These are phyloP conservation scores for Meripilus lineatus DNA, from an alignment of 1,284 basidiomycete species.

Conservation along the genomic window DNA sequence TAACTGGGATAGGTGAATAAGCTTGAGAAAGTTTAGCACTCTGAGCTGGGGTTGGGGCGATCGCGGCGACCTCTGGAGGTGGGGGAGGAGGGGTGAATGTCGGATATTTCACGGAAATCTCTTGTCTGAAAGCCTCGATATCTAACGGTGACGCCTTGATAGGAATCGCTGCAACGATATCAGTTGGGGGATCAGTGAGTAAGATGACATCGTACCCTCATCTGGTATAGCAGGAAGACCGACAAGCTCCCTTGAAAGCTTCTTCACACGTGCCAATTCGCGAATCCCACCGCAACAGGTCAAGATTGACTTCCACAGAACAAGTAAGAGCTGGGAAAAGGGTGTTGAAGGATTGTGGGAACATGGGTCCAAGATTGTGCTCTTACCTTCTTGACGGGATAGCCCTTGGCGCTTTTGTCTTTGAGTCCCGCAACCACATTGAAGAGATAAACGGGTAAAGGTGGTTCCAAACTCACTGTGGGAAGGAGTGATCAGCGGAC, in stretches of 20 bases:
- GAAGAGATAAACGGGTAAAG: conserved; percentile 90
- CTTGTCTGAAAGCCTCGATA: conserved; percentile 81
- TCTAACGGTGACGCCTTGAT: conserved; percentile 88
- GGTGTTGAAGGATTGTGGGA: no score
- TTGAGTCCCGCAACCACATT: conserved; percentile 84
- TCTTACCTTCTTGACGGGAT: conserved; percentile 90
- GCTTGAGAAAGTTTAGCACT: conserved; percentile 79
- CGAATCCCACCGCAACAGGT: conserved; percentile 91
- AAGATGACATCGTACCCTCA: conserved; percentile 39
- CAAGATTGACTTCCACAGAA: conserved; percentile 94
- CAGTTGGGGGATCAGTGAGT: background rate
- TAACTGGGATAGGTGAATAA: conserved; percentile 87
- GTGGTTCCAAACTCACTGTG: conserved; percentile 91
- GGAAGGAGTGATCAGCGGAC: no score
- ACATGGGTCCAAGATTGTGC: conserved; percentile 12
- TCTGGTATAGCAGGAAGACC: conserved; percentile 63
- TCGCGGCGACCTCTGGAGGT: conserved; percentile 18
- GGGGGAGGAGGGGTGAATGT: conserved; percentile 71
- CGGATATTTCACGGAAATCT: conserved; percentile 91
- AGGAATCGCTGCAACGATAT: conserved; percentile 33
- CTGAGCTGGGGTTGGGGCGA: conserved; percentile 33
- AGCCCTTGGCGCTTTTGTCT: conserved; percentile 93
- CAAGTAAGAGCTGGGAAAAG: conserved; percentile 63
- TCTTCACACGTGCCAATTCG: conserved; percentile 83
- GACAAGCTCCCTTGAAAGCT: conserved; percentile 78